Conservation (phyloP, 1,139 yeast genomes). For the Lodderomyces orthopsilosis region DNA sequence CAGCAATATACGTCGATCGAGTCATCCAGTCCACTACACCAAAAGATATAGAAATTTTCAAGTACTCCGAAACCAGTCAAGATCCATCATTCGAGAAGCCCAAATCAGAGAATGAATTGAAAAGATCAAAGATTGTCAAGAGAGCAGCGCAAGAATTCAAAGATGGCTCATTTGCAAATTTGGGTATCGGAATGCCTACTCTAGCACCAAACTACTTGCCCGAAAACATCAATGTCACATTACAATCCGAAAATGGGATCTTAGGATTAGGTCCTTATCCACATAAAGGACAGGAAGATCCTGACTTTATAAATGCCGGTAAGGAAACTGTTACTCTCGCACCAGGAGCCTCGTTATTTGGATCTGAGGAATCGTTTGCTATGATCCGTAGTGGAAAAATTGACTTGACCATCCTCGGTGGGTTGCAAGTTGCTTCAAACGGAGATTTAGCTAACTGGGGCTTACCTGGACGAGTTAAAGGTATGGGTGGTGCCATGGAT, state of each 20-base stretch:
- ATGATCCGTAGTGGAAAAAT: constrained; percentile 50
- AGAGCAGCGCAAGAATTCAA: constrained; percentile 47
- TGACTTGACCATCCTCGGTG: constrained; percentile 46
- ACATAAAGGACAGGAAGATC: constrained; percentile 38
- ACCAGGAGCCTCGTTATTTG: constrained; percentile 47
- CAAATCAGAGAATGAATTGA: constrained; percentile 17
- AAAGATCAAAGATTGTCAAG: constrained; percentile 36
- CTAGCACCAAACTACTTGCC: constrained; percentile 44
- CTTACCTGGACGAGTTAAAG: constrained; percentile 48
- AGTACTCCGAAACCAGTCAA: constrained; percentile 13
- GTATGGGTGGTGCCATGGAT: constrained; percentile 61
- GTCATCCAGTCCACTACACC: constrained; percentile 39
- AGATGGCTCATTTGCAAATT: constrained; percentile 42
- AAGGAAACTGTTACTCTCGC: constrained; percentile 49
- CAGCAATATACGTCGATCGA: constrained; percentile 42
- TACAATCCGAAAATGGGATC: constrained; percentile 51
- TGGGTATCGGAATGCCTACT: constrained; percentile 53
- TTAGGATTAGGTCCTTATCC: constrained; percentile 52
- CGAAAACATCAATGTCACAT: constrained; percentile 32
- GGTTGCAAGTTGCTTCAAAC: constrained; percentile 44
- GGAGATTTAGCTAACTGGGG: constrained; percentile 57
- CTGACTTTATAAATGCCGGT: constrained; percentile 51
- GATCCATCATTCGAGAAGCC: constrained; percentile 13
- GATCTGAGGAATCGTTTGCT: constrained; percentile 49
- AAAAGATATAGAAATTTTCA: constrained; percentile 42